phyloP scores from a whole-genome alignment of 2,329 filamentous ascomycete species.

The Colletotrichum endophyticum region DNA sequence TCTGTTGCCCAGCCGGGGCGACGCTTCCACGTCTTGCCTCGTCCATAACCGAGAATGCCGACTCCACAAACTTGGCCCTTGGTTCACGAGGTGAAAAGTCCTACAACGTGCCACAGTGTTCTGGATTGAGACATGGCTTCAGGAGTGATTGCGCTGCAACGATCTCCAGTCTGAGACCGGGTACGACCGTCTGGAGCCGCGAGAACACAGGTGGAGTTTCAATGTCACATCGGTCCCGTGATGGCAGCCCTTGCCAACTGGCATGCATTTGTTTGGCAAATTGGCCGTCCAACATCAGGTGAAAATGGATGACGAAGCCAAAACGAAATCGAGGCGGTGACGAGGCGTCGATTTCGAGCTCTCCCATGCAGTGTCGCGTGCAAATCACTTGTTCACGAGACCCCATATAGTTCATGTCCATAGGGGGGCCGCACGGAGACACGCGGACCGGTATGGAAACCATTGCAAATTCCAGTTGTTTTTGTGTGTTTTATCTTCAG shows the following conservation, averaged over 20 bases:
- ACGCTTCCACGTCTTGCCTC: neutral
- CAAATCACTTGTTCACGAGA: slow-evolving; percentile 13
- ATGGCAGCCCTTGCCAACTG: neutral
- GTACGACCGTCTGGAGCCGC: neutral
- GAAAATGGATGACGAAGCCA: neutral
- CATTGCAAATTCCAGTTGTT: slow-evolving; percentile 25
- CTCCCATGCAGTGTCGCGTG: neutral
- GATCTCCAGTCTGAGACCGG: neutral
- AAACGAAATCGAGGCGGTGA: neutral
- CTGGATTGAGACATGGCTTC: neutral
- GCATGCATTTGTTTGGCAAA: neutral
- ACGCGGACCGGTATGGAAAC: slow-evolving; percentile 18
- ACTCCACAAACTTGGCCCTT: neutral
- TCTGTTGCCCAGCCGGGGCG: neutral
- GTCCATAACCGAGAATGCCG: neutral
- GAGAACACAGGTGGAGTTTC: neutral
- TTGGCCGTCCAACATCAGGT: neutral
- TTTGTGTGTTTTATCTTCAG: slow-evolving; percentile 27
- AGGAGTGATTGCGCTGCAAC: neutral
- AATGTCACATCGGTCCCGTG: neutral
- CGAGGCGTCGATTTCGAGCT: neutral
- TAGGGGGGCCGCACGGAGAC: slow-evolving; percentile 1
- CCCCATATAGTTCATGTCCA: slow-evolving; percentile 10
- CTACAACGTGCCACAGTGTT: neutral
- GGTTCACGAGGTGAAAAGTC: neutral